Conservation (phyloP, 495 filamentous ascomycete genomes). For the Hyphodiscus hymeniophilus region DNA sequence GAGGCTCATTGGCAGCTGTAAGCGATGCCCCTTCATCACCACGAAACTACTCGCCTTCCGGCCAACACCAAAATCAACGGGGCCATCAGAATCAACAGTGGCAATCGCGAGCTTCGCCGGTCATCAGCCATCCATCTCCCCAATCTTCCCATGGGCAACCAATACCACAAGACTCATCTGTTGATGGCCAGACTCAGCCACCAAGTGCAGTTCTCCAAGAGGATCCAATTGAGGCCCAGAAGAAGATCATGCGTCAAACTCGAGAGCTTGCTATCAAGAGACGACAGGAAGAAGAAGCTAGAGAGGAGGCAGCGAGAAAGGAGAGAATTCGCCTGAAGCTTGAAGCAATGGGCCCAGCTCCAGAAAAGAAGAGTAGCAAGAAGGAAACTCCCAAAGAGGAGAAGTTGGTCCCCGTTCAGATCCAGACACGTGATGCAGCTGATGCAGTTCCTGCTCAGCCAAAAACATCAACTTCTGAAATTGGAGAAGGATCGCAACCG, state of each 20-base stretch:
- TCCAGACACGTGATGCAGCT: slow-evolving; percentile 26
- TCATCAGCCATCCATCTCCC: slow-evolving; percentile 37
- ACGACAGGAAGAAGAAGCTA: slow-evolving; percentile 70
- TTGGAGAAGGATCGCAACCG: slow-evolving; percentile 13
- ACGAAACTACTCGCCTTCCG: slow-evolving; percentile 33
- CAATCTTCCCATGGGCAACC: slow-evolving; percentile 23
- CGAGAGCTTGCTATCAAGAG: slow-evolving; percentile 70
- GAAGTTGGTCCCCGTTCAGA: slow-evolving; percentile 28
- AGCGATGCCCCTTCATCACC: slow-evolving; percentile 41
- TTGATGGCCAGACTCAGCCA: slow-evolving; percentile 13
- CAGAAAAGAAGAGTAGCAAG: slow-evolving; percentile 52
- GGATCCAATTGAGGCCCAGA: slow-evolving; percentile 58
- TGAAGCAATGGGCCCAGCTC: slow-evolving; percentile 58
- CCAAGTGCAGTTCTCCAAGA: slow-evolving; percentile 32
- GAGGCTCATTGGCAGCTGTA: slow-evolving; percentile 35
- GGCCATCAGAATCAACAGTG: slow-evolving; percentile 34
- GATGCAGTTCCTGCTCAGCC: slow-evolving; percentile 23
- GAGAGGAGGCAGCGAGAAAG: slow-evolving; percentile 67
- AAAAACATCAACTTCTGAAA: slow-evolving; percentile 45
- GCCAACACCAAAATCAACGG: slow-evolving; percentile 26
- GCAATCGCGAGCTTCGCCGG: slow-evolving; percentile 42
- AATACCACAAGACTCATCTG: slow-evolving; percentile 20
- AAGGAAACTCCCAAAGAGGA: slow-evolving; percentile 36
- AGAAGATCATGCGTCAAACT: slow-evolving; percentile 78
- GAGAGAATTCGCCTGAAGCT: slow-evolving; percentile 82